Conservation (phyloP, 768 basidiomycete species). For the Hortiboletus flavorubellus region DNA sequence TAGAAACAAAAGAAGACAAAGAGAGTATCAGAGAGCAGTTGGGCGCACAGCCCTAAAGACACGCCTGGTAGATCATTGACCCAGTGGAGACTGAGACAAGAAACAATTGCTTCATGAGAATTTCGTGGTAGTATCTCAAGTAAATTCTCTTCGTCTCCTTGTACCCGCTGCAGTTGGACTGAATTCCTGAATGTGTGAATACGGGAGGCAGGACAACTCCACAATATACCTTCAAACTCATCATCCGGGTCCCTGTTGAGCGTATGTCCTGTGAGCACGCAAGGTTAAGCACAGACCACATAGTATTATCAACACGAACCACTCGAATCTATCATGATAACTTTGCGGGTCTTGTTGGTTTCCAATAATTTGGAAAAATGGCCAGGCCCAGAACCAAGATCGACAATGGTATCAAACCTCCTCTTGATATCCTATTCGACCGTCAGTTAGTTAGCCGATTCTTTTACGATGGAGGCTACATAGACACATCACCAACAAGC, state of each 20-base stretch:
- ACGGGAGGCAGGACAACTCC: background rate
- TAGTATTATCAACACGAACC: constrained; percentile 43
- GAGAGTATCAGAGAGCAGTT: background rate
- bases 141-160: constrained; percentile 82
- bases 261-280: constrained; percentile 47
- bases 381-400: constrained; percentile 88
- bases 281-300: constrained; percentile 2
- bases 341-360: constrained; percentile 59
- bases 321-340: constrained; percentile 84
- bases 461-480: background rate
- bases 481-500: constrained; percentile 63
- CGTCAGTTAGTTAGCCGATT: background rate
- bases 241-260: constrained; percentile 75
- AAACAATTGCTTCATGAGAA: constrained; percentile 89
- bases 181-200: constrained; percentile 6
- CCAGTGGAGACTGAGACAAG: constrained; percentile 93
- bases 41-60: constrained; percentile 12
- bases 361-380: constrained; percentile 87
- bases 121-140: constrained; percentile 60
- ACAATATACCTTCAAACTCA: constrained; percentile 70
- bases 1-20: constrained; percentile 28
- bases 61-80: constrained; percentile 93
- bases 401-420: constrained; percentile 74
- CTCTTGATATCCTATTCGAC: constrained; percentile 80
- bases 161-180: constrained; percentile 79